phyloP scores from a whole-genome alignment of 495 filamentous ascomycete species.

The Niebla homalea region DNA sequence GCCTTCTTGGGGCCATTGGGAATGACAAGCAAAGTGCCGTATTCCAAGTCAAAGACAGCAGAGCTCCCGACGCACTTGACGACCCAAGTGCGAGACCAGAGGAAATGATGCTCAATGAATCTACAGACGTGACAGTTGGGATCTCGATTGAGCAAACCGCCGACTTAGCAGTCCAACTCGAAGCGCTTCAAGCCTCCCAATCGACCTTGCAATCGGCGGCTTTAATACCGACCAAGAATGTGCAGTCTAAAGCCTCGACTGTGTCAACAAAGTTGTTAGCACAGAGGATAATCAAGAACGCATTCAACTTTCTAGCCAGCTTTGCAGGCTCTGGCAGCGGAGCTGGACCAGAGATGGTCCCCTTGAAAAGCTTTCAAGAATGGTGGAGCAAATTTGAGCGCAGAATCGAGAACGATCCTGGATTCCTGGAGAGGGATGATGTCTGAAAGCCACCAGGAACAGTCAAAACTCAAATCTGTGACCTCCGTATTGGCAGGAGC shows the following conservation, averaged over 20 bases:
- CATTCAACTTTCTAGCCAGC: constrained; percentile 91
- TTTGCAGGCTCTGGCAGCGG: constrained; percentile 45
- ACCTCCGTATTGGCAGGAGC: too few relatives aligned
- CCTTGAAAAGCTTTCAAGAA: constrained; percentile 79
- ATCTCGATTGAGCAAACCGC: constrained; percentile 67
- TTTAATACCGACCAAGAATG: constrained; percentile 15
- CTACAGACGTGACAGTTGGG: constrained; percentile 48
- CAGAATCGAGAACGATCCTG: constrained; percentile 70
- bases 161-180: constrained; percentile 56
- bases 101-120: constrained; percentile 23
- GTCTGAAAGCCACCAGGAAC: constrained; percentile 8
- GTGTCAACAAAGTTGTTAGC: constrained; percentile 63
- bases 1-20: constrained; percentile 75
- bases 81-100: constrained; percentile 23
- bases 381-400: constrained; percentile 98
- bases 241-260: constrained; percentile 20
- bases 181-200: constrained; percentile 36
- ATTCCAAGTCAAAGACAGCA: constrained; percentile 47
- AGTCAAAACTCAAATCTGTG: too few relatives aligned
- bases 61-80: background rate
- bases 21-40: constrained; percentile 81
- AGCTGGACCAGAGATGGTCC: constrained; percentile 66
- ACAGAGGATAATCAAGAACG: constrained; percentile 86
- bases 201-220: constrained; percentile 19
- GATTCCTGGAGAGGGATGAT: constrained; percentile 75